A percentile compares a stretch with the other conserved stretches of the same genome.
Conservation (phyloP, 192 early-diverging fungal species). For the Rhizophlyctis rosea region DNA sequence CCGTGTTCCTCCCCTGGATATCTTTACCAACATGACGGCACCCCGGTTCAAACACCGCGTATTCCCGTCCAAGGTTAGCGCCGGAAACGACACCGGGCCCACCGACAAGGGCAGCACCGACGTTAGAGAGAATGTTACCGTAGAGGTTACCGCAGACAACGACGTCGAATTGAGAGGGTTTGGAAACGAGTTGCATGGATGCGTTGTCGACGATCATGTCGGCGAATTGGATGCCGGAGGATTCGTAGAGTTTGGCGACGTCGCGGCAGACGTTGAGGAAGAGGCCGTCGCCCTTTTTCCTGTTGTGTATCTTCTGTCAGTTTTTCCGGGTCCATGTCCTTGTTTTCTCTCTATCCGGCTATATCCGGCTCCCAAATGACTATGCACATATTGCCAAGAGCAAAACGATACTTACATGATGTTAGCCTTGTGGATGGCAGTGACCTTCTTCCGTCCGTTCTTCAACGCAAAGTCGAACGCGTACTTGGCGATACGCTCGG, state of each 20-base stretch:
- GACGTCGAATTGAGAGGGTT: constrained; percentile 97
- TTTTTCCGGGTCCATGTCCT: too few species aligned
- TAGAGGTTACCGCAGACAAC: constrained; percentile 99
- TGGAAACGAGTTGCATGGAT: constrained; percentile 98
- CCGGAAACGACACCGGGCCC: constrained; percentile 95
- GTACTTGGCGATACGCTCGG: constrained; percentile 97
- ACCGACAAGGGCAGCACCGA: constrained; percentile 94
- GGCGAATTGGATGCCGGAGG: constrained; percentile 83
- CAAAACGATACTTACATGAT: constrained; percentile 73
- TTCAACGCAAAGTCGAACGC: constrained; percentile 99
- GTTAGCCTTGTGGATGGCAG: constrained; percentile 99
- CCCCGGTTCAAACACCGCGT: constrained; percentile 96
- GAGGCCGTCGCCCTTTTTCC: constrained; percentile 96
- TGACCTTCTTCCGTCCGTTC: constrained; percentile 97
- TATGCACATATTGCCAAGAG: background rate
- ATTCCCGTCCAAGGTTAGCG: constrained; percentile 96
- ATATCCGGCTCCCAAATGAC: too few species aligned
- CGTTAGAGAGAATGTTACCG: constrained; percentile 98
- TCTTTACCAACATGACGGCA: constrained; percentile 98
- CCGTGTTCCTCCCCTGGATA: constrained; percentile 90
- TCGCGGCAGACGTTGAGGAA: constrained; percentile 96
- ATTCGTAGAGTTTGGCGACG: constrained; percentile 90
- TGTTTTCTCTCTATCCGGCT: too few species aligned
- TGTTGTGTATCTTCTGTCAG: too few species aligned
- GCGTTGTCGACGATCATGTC: constrained; percentile 99